Percentiles rank a stretch among this genome's conserved stretches.
These are phyloP conservation scores for Didymella exigua DNA, from an alignment of 2,329 filamentous ascomycete species.

Conservation along the genomic window DNA sequence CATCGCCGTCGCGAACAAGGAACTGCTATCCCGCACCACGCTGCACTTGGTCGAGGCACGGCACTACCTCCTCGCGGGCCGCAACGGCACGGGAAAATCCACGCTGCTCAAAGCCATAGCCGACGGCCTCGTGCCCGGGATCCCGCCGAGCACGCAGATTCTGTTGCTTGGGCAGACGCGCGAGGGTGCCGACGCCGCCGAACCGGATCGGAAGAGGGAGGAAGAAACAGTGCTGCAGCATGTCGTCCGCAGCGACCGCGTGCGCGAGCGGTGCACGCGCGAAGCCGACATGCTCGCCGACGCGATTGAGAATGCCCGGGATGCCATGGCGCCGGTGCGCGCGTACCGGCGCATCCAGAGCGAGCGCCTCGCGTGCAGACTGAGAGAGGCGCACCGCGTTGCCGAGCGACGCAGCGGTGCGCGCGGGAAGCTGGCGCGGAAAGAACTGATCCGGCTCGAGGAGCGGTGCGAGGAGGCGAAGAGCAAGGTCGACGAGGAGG, in stretches of 20 bases:
- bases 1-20: constrained; percentile 66
- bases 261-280: constrained; percentile 61
- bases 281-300: constrained; percentile 67
- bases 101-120: constrained; percentile 77
- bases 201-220: constrained; percentile 29
- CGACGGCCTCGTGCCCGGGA: constrained; percentile 76
- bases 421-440: constrained; percentile 75
- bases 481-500: constrained; percentile 56
- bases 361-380: constrained; percentile 64
- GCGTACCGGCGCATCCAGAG: constrained; percentile 68
- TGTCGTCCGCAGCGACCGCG: constrained; percentile 62
- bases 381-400: constrained; percentile 75
- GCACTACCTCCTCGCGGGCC: constrained; percentile 77
- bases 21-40: constrained; percentile 73
- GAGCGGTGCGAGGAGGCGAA: constrained; percentile 66
- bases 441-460: constrained; percentile 72
- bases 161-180: constrained; percentile 46
- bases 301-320: constrained; percentile 62
- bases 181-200: constrained; percentile 36
- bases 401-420: constrained; percentile 76
- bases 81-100: constrained; percentile 84
- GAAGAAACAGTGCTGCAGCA: constrained; percentile 65
- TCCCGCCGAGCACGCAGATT: constrained; percentile 45
- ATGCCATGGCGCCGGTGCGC: constrained; percentile 63
- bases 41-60: constrained; percentile 73